Percentiles rank a stretch among this genome's conserved stretches.
These are phyloP conservation scores for Gautieria morchelliformis DNA, from an alignment of 768 basidiomycete species.

Conservation along the genomic window DNA sequence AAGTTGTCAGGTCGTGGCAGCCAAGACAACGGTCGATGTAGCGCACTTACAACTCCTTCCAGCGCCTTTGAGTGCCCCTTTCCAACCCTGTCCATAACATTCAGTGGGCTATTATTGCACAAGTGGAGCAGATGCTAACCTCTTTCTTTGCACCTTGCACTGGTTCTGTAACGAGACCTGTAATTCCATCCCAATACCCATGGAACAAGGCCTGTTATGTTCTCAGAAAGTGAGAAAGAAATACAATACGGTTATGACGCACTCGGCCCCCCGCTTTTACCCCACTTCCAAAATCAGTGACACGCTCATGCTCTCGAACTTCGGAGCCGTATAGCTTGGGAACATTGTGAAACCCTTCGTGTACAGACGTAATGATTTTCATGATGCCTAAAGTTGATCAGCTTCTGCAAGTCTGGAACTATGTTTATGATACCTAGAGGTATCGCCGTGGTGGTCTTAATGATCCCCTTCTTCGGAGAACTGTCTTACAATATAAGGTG, in stretches of 20 bases:
- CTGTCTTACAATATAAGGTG: conserved; percentile 14
- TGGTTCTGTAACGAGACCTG: conserved; percentile 30
- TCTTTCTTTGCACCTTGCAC: conserved; percentile 28
- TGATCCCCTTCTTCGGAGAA: conserved; percentile 33
- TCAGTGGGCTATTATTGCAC: too few species aligned
- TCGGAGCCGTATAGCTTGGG: conserved; percentile 34
- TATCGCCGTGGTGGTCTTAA: conserved; percentile 37
- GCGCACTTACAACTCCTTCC: conserved; percentile 20
- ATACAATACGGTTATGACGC: not conserved
- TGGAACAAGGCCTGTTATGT: conserved; percentile 19
- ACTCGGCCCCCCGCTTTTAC: conserved; percentile 42
- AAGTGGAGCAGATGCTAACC: conserved; percentile 12
- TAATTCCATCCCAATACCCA: conserved; percentile 30
- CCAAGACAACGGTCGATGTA: not conserved
- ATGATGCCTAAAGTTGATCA: conserved; percentile 25
- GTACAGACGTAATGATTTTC: conserved; percentile 31
- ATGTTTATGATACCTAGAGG: conserved; percentile 27
- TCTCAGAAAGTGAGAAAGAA: not conserved
- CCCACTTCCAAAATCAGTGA: conserved; percentile 34
- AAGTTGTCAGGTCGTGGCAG: not conserved
- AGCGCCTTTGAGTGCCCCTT: conserved; percentile 27
- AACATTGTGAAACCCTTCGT: conserved; percentile 37
- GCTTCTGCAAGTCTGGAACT: not conserved
- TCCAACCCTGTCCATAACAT: conserved; percentile 18
- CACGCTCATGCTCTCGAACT: conserved; percentile 30